Base-by-base conservation (phyloP, 2,329 filamentous ascomycete species). In the Akanthomyces dipterigenus region DNA sequence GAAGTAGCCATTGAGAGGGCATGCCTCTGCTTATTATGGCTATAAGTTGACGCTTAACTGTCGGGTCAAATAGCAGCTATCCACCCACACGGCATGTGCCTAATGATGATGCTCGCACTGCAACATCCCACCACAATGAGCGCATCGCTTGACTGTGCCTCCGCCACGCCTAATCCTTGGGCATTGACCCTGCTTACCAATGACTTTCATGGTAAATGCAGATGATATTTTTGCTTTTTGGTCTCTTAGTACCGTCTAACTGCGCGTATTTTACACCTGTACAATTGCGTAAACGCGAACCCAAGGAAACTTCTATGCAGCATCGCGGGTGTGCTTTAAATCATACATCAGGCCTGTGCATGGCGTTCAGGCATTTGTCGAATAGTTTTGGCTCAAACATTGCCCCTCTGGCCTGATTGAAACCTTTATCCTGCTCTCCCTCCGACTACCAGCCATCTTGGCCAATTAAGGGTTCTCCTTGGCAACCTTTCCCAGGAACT, bases 401-500 rank as follows among this genome's bases (percentile, higher is more conserved):
- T 43, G 43, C 62, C 43, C 28, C 58, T 56, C 22, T 28, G 65
- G 50, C 50, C 49, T 24, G 45, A 55, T 50, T 63, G 66, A 65
- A 63, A 64, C 66, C 67, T 67, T 69, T 67, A 67, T 61, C 58
- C 49, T 66, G 64, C 58, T 62, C 53, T 54, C 49, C 60, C 40
- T 55, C 24, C 56, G 42, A 53, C 36, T 26, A 45, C 45, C 24
- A 49, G 20, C 58, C 42, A 49, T 34, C 45, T 24, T 34, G 28
- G n/a, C 45, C 9, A 63, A 65, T 75, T 78, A 84, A 68, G 80
- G 74, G 71, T 76, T 82, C 72, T 82, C 75, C 73, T 80, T 76
- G 66, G 76, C 69, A 69, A 91, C 78, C 69, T 84, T 81, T 71
- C 85, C 83, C 75, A 96, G 78, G 76, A 86, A 91, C 69, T 89